Evolutionary conservation across 306 rosid genomes (phyloP).

Genomic region (Coriaria nepalensis): DNA sequence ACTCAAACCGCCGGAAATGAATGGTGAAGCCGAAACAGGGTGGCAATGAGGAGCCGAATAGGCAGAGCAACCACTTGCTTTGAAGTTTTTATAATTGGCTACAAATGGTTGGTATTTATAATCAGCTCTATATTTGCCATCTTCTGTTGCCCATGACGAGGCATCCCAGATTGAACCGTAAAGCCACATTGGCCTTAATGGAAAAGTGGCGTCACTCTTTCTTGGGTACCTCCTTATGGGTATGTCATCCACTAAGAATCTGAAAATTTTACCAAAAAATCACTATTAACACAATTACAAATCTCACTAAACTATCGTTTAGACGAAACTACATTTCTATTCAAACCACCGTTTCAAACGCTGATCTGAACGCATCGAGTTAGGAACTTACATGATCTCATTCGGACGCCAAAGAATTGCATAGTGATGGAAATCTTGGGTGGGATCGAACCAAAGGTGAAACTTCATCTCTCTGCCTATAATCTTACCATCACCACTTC

Average conservation of each 20-base stretch:
- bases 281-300: not conserved
- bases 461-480: conserved; percentile 96
- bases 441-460: conserved; percentile 94
- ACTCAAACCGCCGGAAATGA: conserved; percentile 65
- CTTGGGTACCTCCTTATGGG: conserved; percentile 85
- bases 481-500: conserved; percentile 80
- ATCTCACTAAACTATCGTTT: no score
- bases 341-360: no score
- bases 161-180: conserved; percentile 99
- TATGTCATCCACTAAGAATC: conserved; percentile 93
- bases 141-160: conserved; percentile 97
- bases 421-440: conserved; percentile 68
- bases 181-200: conserved; percentile 89
- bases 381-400: conserved; percentile 59
- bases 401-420: conserved; percentile 80
- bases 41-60: conserved; percentile 52
- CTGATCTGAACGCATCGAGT: not conserved
- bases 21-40: conserved; percentile 64
- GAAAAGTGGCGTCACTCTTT: conserved; percentile 59
- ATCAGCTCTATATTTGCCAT: conserved; percentile 93
- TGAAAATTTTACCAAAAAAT: conserved; percentile 10
- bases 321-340: no score
- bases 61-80: conserved; percentile 79
- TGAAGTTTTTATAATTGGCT: conserved; percentile 61
- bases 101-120: conserved; percentile 84